phyloP scores from a whole-genome alignment of 2,329 filamentous ascomycete species.

The Botrytis deweyae region DNA sequence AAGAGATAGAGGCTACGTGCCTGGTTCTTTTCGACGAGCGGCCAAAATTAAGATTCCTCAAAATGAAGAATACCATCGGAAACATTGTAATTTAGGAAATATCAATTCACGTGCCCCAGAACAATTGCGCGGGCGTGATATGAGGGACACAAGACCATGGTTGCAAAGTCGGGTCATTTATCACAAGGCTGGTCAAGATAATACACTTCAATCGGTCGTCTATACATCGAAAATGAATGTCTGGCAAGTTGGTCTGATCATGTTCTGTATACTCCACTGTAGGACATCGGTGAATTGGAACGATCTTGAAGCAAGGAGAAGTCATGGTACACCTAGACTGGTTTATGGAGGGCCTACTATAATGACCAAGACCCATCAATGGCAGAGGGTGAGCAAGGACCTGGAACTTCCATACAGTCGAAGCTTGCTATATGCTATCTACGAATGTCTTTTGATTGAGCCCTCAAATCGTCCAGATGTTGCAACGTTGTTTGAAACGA shows the following conservation, averaged over 20 bases:
- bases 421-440: not conserved
- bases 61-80: not conserved
- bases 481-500: not conserved
- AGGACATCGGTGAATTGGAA: not conserved
- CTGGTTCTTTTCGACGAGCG: conserved; percentile 1
- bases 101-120: not conserved
- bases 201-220: not conserved
- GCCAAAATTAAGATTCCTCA: not conserved
- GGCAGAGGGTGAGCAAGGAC: not conserved
- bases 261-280: not conserved
- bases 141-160: not conserved
- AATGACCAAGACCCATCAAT: not conserved
- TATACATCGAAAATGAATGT: not conserved
- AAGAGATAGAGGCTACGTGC: not conserved
- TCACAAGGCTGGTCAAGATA: not conserved
- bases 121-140: not conserved
- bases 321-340: not conserved
- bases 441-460: conserved; percentile 5
- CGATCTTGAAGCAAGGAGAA: not conserved
- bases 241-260: not conserved
- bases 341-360: not conserved
- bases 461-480: not conserved
- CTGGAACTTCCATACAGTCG: not conserved
- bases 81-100: not conserved
- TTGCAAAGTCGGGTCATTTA: not conserved